Evolutionary conservation across 257 asterid genomes (phyloP), one percentile per base, ranked within the genome.

Genomic region (Solanum medicagineum): DNA sequence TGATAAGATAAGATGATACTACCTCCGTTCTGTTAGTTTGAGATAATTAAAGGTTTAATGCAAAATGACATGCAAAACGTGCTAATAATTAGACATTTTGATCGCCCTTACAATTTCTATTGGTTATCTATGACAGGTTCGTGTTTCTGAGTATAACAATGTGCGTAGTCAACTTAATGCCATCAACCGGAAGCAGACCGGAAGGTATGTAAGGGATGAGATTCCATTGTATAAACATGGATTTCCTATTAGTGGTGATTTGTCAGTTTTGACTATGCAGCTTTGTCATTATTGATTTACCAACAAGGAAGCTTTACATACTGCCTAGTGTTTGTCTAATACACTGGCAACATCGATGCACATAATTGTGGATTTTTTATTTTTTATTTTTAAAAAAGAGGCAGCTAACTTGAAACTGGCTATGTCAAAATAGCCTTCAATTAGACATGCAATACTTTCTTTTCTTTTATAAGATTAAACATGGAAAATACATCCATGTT

Each of bases 131-230:
- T 84, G 59, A 56, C 93, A 94, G 99, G 97, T 95, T 87, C 99
- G 97, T 71, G 93, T 94, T 86, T 88, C 99, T 86, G 99, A 95
- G 90, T 92, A 92, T 86, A 92, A 80, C 89, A 94, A 94, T 85
- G 95, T 95, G 86, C 94, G 95, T 57, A 95, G 98, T 89, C 96
- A 91, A 89, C 96, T 94, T 73, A 95, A 93, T 90, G 93, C 94
- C 89, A 94, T 93, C 71, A 94, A 92, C 84, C 86, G 97, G 81
- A 93, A 95, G 90, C 97, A 93, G 89, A 91, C 93, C 4, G 97
- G 98, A 88, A 94, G 97, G 98, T 95, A 90, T 85, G 90, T 59
- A 53, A 20, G 29, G 9, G 47, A 77, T 77, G 10, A 40, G 62
- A 51, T 51, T 77, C 26, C 83, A 24, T 14, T 51, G 26, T n/a